Conservation (phyloP, 2,329 filamentous ascomycete genomes). For the Pseudogymnoascus sp. region DNA sequence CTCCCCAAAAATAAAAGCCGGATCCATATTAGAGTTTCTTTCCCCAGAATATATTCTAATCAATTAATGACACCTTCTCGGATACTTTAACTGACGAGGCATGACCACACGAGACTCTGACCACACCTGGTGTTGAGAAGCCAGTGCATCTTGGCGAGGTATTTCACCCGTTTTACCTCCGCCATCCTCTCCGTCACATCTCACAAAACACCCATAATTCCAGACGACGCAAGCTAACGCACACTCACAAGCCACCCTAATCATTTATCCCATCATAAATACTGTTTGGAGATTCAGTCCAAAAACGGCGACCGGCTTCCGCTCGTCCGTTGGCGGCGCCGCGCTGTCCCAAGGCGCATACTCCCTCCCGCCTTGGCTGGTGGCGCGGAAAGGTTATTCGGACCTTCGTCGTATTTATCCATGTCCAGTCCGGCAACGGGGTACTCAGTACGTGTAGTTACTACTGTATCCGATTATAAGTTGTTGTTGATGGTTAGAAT, state of each 20-base stretch:
- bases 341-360: background rate
- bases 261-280: too few species aligned
- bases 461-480: too few species aligned
- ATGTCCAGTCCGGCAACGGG: background rate
- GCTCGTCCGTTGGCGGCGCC: too few species aligned
- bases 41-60: background rate
- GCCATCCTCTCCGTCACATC: too few species aligned
- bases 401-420: conserved; percentile 2
- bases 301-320: too few species aligned
- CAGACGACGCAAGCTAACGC: too few species aligned
- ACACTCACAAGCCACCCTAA: too few species aligned
- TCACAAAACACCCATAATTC: too few species aligned
- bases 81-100: background rate
- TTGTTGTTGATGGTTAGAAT: too few species aligned
- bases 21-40: background rate
- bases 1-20: too few species aligned
- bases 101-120: background rate
- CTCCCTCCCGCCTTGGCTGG: background rate
- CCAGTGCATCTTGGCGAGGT: background rate
- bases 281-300: background rate
- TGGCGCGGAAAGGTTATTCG: conserved; percentile 5
- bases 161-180: background rate
- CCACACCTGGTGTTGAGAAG: background rate
- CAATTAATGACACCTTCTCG: background rate
- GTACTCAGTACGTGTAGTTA: background rate